A percentile compares a stretch with the other conserved stretches of the same genome.
phyloP scores from a whole-genome alignment of 2,329 filamentous ascomycete genomes.

The Trichoderma simmonsii region DNA sequence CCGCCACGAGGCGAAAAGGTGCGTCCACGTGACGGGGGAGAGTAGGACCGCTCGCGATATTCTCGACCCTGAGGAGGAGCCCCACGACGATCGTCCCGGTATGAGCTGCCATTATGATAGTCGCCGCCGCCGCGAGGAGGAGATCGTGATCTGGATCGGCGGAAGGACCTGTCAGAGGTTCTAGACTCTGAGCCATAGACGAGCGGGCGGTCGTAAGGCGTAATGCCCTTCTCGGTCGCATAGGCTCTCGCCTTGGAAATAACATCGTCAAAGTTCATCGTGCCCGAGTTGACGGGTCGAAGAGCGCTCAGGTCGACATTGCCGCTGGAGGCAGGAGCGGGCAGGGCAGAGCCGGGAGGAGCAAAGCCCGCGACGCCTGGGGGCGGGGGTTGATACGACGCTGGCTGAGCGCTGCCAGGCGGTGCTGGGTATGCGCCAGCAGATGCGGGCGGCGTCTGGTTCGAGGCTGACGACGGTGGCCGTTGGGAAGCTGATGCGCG shows the following conservation, averaged over 20 bases:
- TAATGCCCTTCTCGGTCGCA: constrained; percentile 73
- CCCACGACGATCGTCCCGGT: constrained; percentile 78
- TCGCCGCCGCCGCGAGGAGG: constrained; percentile 53
- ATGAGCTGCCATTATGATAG: constrained; percentile 70
- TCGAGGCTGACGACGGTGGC: constrained; percentile 40
- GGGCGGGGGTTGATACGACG: constrained; percentile 38
- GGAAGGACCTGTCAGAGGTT: constrained; percentile 50
- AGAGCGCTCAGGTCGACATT: constrained; percentile 78
- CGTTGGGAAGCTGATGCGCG: constrained; percentile 41
- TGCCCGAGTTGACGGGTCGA: constrained; percentile 75
- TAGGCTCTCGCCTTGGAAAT: constrained; percentile 81
- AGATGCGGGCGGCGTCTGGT: constrained; percentile 40
- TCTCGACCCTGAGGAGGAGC: constrained; percentile 46
- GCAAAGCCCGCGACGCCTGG: constrained; percentile 37
- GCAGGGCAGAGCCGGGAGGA: constrained; percentile 42
- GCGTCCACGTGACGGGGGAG: constrained; percentile 56
- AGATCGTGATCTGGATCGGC: constrained; percentile 69
- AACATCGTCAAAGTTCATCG: constrained; percentile 78
- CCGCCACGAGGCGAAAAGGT: constrained; percentile 59
- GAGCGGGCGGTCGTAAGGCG: constrained; percentile 57
- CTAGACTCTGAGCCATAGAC: constrained; percentile 41
- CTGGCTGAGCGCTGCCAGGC: constrained; percentile 34
- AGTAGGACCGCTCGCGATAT: constrained; percentile 68
- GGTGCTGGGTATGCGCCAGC: constrained; percentile 40
- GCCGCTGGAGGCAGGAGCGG: constrained; percentile 69